Evolutionary conservation across 2,329 filamentous ascomycete species (phyloP).

Genomic region (Clarireedia paspali): DNA sequence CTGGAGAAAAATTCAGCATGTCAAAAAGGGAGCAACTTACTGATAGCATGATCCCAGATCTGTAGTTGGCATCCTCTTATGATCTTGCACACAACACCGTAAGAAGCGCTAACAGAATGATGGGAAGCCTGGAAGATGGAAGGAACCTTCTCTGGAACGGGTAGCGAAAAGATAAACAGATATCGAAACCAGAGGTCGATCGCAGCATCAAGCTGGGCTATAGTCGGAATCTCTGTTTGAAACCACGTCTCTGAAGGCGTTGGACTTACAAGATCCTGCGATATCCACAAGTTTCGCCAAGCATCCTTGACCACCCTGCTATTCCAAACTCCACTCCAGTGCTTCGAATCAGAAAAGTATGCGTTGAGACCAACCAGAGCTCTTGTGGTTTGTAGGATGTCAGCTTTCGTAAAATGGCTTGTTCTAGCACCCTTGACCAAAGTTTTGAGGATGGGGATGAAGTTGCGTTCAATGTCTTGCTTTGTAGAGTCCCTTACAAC

Average conservation of each 20-base stretch:
- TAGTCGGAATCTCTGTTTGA: constrained; percentile 36
- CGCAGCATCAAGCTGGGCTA: constrained; percentile 38
- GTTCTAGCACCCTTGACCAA: constrained; percentile 43
- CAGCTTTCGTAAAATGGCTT: constrained; percentile 36
- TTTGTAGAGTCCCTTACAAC: constrained; percentile 33
- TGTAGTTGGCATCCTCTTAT: constrained; percentile 51
- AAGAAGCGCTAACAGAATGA: constrained; percentile 52
- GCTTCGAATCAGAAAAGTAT: constrained; percentile 32
- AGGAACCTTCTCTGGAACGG: constrained; percentile 36
- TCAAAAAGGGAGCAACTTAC: constrained; percentile 13
- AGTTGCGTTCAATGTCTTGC: constrained; percentile 42
- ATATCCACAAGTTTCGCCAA: constrained; percentile 39
- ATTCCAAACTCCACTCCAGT: constrained; percentile 40
- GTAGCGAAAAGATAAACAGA: constrained; percentile 41
- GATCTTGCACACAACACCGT: constrained; percentile 54
- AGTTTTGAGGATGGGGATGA: constrained; percentile 43
- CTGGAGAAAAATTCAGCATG: neutral
- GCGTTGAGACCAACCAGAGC: constrained; percentile 23
- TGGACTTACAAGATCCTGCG: constrained; percentile 35
- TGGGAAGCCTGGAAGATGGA: constrained; percentile 57
- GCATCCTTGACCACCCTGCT: constrained; percentile 38
- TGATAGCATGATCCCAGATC: constrained; percentile 58
- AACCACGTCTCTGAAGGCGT: constrained; percentile 37
- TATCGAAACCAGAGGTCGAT: constrained; percentile 39
- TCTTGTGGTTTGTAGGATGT: constrained; percentile 33